These are phyloP conservation scores for Xylaria polymorpha DNA, from an alignment of 2,329 filamentous ascomycete species.

Conservation along the genomic window DNA sequence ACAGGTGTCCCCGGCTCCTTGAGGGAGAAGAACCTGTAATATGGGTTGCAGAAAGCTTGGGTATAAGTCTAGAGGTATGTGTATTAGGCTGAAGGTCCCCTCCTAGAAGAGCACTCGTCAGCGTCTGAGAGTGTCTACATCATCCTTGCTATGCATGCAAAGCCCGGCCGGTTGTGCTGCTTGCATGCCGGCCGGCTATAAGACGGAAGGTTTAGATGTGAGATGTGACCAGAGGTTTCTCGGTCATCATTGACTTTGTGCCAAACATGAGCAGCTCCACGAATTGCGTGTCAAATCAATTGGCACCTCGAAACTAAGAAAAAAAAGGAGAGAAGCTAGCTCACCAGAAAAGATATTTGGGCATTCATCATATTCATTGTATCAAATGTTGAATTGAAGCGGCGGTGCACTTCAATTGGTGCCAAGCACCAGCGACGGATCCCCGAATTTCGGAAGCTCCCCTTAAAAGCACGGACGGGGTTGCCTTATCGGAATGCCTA, in stretches of 20 bases:
- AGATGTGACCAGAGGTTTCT: slow-evolving; percentile 23
- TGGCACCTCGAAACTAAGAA: neutral
- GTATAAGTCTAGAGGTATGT: slow-evolving; percentile 85
- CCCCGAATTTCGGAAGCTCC: slow-evolving; percentile 46
- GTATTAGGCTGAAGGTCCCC: slow-evolving; percentile 86
- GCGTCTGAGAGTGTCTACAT: slow-evolving; percentile 19
- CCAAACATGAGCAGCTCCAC: slow-evolving; percentile 5
- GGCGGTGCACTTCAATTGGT: slow-evolving; percentile 35
- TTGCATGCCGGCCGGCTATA: slow-evolving; percentile 25
- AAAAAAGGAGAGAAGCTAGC: slow-evolving; percentile 25
- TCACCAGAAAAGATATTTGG: slow-evolving; percentile 53
- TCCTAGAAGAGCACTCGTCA: slow-evolving; percentile 67
- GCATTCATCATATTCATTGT: slow-evolving; percentile 49
- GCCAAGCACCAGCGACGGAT: slow-evolving; percentile 37
- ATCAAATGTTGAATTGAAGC: slow-evolving; percentile 35
- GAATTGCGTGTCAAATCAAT: neutral
- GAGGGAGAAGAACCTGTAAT: slow-evolving; percentile 82
- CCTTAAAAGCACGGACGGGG: slow-evolving; percentile 45
- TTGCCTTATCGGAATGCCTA: slow-evolving; percentile 33
- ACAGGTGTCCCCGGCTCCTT: slow-evolving; percentile 54
- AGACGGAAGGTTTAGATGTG: slow-evolving; percentile 1
- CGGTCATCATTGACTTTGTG: slow-evolving; percentile 12
- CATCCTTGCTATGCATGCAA: slow-evolving; percentile 17
- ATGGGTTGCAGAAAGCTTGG: slow-evolving; percentile 85
- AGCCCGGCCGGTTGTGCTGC: slow-evolving; percentile 10